Evolutionary conservation across 2,329 filamentous ascomycete genomes (phyloP).

Genomic region (Clarireedia paspali): DNA sequence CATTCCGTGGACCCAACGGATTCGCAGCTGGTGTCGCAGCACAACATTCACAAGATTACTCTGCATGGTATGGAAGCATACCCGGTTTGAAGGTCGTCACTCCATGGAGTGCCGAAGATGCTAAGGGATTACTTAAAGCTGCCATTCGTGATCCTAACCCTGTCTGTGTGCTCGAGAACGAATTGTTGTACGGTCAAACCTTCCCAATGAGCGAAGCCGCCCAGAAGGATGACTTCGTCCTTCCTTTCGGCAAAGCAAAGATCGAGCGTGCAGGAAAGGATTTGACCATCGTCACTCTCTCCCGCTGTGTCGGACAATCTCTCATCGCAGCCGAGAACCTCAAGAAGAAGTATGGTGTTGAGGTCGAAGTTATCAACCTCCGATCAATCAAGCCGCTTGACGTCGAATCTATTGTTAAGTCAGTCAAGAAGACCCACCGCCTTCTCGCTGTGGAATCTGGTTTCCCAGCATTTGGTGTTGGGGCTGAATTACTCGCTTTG

Average conservation of each 20-base stretch:
- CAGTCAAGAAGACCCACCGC: conserved; percentile 96
- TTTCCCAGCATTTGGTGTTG: conserved; percentile 91
- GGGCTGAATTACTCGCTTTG: conserved; percentile 85
- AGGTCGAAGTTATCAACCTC: conserved; percentile 95
- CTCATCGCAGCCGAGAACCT: conserved; percentile 82
- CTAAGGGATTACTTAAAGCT: conserved; percentile 95
- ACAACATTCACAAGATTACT: conserved; percentile 98
- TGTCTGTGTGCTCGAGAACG: conserved; percentile 83
- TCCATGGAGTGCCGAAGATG: conserved; percentile 95
- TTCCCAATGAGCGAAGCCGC: conserved; percentile 98
- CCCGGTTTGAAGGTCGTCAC: conserved; percentile 95
- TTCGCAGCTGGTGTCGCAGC: conserved; percentile 93
- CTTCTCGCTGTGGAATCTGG: conserved; percentile 90
- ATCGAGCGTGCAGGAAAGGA: conserved; percentile 95
- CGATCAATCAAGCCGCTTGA: conserved; percentile 96
- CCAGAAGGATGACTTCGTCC: conserved; percentile 91
- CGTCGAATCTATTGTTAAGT: conserved; percentile 89
- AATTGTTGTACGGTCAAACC: conserved; percentile 82
- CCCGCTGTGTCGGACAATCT: conserved; percentile 90
- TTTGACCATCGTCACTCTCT: conserved; percentile 88
- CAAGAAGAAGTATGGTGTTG: conserved; percentile 93
- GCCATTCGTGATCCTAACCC: conserved; percentile 98
- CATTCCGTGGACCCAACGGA: conserved; percentile 97
- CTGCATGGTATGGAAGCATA: conserved; percentile 97
- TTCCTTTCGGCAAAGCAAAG: conserved; percentile 98